Evolutionary conservation across 2,329 filamentous ascomycete genomes (phyloP).

Genomic region (Aureobasidium sp.): DNA sequence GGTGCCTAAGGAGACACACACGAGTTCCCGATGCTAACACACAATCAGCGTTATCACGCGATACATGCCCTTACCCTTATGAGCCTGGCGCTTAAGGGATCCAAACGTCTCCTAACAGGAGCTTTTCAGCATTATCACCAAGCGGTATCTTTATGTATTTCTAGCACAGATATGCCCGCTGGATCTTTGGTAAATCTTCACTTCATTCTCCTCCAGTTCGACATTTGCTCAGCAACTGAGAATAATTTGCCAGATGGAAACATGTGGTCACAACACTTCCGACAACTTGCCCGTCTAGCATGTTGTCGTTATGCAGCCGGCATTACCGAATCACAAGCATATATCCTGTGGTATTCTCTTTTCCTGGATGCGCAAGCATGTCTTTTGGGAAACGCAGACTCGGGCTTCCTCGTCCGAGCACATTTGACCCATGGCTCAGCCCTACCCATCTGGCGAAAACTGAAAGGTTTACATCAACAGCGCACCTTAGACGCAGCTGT

Average conservation of each 20-base stretch:
- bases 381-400: slow-evolving; percentile 20
- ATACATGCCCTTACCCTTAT: slow-evolving; percentile 57
- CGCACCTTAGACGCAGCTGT: neutral
- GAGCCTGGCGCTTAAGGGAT: slow-evolving; percentile 51
- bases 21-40: neutral
- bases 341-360: slow-evolving; percentile 62
- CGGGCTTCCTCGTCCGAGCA: slow-evolving; percentile 19
- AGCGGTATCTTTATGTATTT: slow-evolving; percentile 43
- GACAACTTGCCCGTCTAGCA: slow-evolving; percentile 54
- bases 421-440: slow-evolving; percentile 14
- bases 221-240: slow-evolving; percentile 44
- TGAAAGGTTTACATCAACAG: neutral
- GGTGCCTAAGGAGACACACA: neutral
- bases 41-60: slow-evolving; percentile 57
- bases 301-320: neutral
- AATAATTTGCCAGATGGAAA: slow-evolving; percentile 38
- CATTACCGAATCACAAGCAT: slow-evolving; percentile 42
- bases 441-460: slow-evolving; percentile 6
- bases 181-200: slow-evolving; percentile 64
- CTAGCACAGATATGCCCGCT: slow-evolving; percentile 54
- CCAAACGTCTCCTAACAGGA: slow-evolving; percentile 42
- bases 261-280: slow-evolving; percentile 61
- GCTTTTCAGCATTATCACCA: slow-evolving; percentile 62
- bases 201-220: slow-evolving; percentile 63
- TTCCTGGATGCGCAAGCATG: slow-evolving; percentile 48